These are phyloP conservation scores for Leccinum sublutescens DNA, from an alignment of 768 basidiomycete species.

Conservation along the genomic window DNA sequence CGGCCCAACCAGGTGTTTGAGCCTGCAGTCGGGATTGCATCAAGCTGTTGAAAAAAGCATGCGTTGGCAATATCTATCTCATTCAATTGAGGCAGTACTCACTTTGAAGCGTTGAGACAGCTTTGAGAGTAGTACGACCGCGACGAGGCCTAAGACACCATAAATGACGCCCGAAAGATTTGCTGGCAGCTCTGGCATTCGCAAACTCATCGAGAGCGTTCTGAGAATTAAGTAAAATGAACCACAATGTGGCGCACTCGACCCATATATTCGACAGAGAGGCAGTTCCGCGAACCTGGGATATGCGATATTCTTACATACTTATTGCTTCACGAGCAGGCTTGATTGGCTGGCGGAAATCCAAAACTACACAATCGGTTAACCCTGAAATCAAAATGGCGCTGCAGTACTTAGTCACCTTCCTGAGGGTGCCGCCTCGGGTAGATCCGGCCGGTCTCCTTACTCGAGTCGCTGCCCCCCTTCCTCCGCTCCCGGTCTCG, in stretches of 20 bases:
- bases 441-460: too few relatives aligned
- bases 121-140: constrained; percentile 1
- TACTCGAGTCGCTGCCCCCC: too few relatives aligned
- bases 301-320: too few relatives aligned
- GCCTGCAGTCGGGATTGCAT: constrained; percentile 32
- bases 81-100: neutral
- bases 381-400: too few relatives aligned
- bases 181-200: neutral
- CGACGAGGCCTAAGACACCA: neutral
- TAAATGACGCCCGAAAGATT: neutral
- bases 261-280: neutral
- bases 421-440: too few relatives aligned
- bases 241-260: neutral
- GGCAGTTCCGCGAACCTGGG: too few relatives aligned
- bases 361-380: neutral
- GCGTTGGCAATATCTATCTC: neutral
- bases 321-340: too few relatives aligned
- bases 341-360: neutral
- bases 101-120: constrained; percentile 5
- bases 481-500: too few relatives aligned
- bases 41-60: constrained; percentile 13
- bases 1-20: constrained; percentile 27
- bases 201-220: neutral
- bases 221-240: neutral
- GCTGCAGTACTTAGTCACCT: too few relatives aligned